phyloP scores from a whole-genome alignment of 345 rosid genomes.

The Geranium brycei region DNA sequence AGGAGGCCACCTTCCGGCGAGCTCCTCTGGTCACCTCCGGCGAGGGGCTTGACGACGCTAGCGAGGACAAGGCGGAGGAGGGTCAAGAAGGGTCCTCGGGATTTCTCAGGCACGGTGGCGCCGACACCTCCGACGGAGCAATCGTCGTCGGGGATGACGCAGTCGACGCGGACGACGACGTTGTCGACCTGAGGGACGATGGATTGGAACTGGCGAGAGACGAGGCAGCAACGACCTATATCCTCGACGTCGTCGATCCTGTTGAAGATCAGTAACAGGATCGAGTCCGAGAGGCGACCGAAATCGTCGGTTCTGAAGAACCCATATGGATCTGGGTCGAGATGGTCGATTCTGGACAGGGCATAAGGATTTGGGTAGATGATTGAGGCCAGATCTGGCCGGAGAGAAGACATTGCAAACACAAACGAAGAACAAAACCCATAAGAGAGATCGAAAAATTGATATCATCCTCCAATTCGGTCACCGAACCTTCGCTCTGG shows the following conservation, averaged over 20 bases:
- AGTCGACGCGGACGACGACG: slow-evolving; percentile 32
- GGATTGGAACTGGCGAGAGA: slow-evolving; percentile 36
- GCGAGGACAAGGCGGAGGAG: slow-evolving; percentile 46
- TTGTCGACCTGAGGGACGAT: slow-evolving; percentile 35
- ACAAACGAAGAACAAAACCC: no score
- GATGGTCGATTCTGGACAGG: slow-evolving; percentile 13
- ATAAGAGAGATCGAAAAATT: no score
- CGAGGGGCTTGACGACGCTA: slow-evolving; percentile 61
- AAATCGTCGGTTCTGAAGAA: slow-evolving; percentile 18
- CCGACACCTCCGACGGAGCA: slow-evolving; percentile 16
- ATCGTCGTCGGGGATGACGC: slow-evolving; percentile 22
- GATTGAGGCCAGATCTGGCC: slow-evolving; percentile 38
- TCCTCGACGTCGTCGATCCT: slow-evolving; percentile 32
- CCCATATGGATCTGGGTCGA: slow-evolving; percentile 24
- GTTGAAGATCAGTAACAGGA: slow-evolving; percentile 35
- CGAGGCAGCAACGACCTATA: slow-evolving; percentile 31
- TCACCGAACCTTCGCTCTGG: no score
- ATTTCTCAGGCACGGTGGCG: slow-evolving; percentile 26
- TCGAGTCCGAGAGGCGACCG: slow-evolving; percentile 34
- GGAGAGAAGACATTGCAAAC: slow-evolving; percentile 2
- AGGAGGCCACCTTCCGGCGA: no score
- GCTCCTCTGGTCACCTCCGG: no score
- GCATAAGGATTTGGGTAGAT: slow-evolving; percentile 27
- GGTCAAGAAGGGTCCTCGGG: slow-evolving; percentile 44
- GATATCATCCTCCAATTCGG: no score